phyloP scores from a whole-genome alignment of 768 basidiomycete genomes.

The Hemileccinum impolitum region DNA sequence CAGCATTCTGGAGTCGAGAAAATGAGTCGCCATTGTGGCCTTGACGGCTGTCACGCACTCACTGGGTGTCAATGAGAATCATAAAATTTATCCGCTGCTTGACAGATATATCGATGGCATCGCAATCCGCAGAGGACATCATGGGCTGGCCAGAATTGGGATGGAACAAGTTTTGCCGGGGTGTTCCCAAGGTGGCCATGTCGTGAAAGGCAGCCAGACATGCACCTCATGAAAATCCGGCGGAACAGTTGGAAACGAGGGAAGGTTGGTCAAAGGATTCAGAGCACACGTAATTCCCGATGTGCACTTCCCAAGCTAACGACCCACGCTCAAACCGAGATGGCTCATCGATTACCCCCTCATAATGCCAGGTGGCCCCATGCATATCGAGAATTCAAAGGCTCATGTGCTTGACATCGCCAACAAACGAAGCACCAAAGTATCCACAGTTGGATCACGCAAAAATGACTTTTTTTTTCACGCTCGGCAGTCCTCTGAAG shows the following conservation, averaged over 20 bases:
- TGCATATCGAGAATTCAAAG: background rate
- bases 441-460: too few species aligned
- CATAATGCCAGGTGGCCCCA: slow-evolving; percentile 5
- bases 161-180: slow-evolving; percentile 18
- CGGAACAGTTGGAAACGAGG: slow-evolving; percentile 13
- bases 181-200: slow-evolving; percentile 24
- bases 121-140: background rate
- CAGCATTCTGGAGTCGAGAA: slow-evolving; percentile 6
- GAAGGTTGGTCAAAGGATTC: slow-evolving; percentile 2
- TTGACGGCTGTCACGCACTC: slow-evolving; percentile 9
- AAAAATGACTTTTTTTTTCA: too few species aligned
- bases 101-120: slow-evolving; percentile 2
- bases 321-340: slow-evolving; percentile 10
- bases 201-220: slow-evolving; percentile 7
- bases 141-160: too few species aligned
- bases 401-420: slow-evolving; percentile 8
- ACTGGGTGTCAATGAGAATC: slow-evolving; percentile 23
- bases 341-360: slow-evolving; percentile 9
- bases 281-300: slow-evolving; percentile 14
- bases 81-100: background rate
- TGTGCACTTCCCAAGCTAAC: too few species aligned
- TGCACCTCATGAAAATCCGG: slow-evolving; percentile 23
- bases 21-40: slow-evolving; percentile 5
- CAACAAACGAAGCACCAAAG: background rate
- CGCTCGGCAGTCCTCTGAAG: too few species aligned